Percentiles rank a stretch among this genome's conserved stretches.
phyloP scores from a whole-genome alignment of 2,329 filamentous ascomycete species.

The Trichoderma simmonsii region DNA sequence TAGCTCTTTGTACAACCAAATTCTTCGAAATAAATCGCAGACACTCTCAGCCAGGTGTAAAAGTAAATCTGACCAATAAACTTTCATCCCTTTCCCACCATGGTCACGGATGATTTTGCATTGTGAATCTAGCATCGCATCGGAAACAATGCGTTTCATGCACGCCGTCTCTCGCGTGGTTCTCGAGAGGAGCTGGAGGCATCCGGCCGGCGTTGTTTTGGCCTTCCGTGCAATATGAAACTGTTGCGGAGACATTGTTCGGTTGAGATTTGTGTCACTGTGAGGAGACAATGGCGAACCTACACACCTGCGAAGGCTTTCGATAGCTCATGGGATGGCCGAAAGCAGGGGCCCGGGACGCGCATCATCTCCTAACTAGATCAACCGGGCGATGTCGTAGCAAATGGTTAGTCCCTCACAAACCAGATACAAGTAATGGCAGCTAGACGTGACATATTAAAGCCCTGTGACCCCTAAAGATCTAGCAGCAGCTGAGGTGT shows the following conservation, averaged over 20 bases:
- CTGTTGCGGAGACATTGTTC: not conserved
- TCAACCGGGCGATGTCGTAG: not conserved
- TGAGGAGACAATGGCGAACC: not conserved
- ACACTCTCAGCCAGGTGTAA: not conserved
- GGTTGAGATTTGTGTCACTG: not conserved
- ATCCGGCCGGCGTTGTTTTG: not conserved
- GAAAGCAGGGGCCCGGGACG: not conserved
- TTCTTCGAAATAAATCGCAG: not conserved
- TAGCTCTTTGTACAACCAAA: not conserved
- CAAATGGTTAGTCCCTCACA: not conserved
- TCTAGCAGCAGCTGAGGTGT: constrained; percentile 83
- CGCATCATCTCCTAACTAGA: not conserved
- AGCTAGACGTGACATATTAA: not conserved
- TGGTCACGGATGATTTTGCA: not conserved
- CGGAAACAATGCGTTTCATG: constrained; percentile 16
- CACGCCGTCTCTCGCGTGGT: not conserved
- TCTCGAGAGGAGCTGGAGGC: not conserved
- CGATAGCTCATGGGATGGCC: not conserved
- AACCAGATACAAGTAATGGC: not conserved
- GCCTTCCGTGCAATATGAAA: not conserved
- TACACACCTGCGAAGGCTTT: not conserved
- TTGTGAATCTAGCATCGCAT: not conserved
- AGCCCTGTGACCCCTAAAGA: constrained; percentile 54
- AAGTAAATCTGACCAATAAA: not conserved
- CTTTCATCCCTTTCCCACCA: not conserved